phyloP scores from a whole-genome alignment of 1,284 basidiomycete genomes.

The Gomphus bonarii region DNA sequence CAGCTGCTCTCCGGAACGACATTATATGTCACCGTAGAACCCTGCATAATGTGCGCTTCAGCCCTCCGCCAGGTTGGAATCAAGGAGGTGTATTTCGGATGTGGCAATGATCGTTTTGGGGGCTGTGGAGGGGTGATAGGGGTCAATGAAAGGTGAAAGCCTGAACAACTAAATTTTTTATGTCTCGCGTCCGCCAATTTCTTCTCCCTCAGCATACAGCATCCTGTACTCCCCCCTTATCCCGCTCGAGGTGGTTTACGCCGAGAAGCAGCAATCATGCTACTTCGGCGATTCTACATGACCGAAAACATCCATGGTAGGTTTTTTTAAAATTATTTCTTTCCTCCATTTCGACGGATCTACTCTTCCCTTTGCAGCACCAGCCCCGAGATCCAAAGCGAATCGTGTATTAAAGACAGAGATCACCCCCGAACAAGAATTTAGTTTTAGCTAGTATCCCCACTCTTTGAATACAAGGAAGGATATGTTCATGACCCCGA shows the following conservation, averaged over 20 bases:
- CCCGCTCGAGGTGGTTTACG: conserved; percentile 74
- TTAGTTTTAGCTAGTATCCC: no score
- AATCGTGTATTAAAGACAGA: conserved; percentile 69
- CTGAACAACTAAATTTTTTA: not conserved
- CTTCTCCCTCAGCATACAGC: conserved; percentile 24
- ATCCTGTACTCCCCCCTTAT: conserved; percentile 70
- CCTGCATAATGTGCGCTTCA: conserved; percentile 62
- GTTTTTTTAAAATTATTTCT: conserved; percentile 17
- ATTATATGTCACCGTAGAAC: conserved; percentile 97
- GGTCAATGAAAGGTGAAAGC: conserved; percentile 60
- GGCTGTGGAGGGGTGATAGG: conserved; percentile 93
- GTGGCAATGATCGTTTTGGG: conserved; percentile 94
- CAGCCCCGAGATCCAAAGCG: conserved; percentile 63
- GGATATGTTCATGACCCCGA: no score
- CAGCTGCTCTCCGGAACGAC: conserved; percentile 70
- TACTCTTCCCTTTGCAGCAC: conserved; percentile 38
- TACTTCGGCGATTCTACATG: conserved; percentile 90
- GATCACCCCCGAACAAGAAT: conserved; percentile 26
- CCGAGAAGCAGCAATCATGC: conserved; percentile 92
- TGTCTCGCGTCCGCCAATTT: not conserved
- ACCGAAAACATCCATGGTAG: conserved; percentile 90
- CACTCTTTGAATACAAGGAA: no score
- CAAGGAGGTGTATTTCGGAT: conserved; percentile 75
- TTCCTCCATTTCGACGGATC: not conserved
- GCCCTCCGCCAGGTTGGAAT: no score